Conservation (phyloP, 768 basidiomycete species). For the Pleurotus salmoneostramineus region DNA sequence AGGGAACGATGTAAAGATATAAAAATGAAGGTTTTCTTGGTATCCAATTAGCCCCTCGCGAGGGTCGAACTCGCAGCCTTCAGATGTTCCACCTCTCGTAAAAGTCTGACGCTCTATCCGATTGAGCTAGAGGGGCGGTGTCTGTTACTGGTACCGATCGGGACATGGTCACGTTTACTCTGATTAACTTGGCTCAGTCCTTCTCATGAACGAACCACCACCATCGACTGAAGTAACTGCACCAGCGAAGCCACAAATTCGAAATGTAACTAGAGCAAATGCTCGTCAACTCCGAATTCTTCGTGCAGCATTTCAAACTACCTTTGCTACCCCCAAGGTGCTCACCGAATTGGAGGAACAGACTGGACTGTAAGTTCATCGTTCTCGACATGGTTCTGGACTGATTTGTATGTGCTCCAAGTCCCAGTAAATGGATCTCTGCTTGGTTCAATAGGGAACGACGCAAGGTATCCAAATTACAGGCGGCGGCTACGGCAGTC, state of each 20-base stretch:
- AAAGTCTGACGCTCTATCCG: constrained; percentile 66
- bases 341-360: neutral
- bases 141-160: too few relatives aligned
- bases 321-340: neutral
- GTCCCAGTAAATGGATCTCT: constrained; percentile 3
- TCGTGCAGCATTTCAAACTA: neutral
- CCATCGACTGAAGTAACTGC: too few relatives aligned
- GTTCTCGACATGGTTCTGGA: too few relatives aligned
- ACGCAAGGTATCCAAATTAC: neutral
- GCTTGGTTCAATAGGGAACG: constrained; percentile 1
- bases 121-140: constrained; percentile 48
- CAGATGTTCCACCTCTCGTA: constrained; percentile 42
- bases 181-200: too few relatives aligned
- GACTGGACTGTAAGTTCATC: constrained; percentile 5
- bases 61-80: constrained; percentile 84
- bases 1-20: neutral
- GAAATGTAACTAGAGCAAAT: too few relatives aligned
- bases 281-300: neutral
- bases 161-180: neutral
- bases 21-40: neutral
- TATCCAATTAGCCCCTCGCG: constrained; percentile 41
- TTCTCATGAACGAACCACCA: too few relatives aligned
- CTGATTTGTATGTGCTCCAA: neutral
- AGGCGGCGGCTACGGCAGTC: neutral
- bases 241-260: too few relatives aligned